These are phyloP conservation scores for Pelargonium citronellum DNA, from an alignment of 441 rosid genomes.

Conservation along the genomic window DNA sequence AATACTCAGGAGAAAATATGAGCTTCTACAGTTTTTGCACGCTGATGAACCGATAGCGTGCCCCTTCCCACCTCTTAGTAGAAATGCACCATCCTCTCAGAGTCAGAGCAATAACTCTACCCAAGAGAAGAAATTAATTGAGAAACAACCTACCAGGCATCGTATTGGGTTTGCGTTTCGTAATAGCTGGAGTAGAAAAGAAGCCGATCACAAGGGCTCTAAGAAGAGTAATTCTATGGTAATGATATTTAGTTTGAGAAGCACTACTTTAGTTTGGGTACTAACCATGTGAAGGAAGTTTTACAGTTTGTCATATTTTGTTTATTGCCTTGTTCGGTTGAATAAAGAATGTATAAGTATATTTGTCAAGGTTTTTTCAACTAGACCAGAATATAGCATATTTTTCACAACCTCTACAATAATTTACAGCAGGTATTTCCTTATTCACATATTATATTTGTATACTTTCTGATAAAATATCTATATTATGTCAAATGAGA, in stretches of 20 bases:
- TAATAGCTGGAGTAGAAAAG: conserved; percentile 86
- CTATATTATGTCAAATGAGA: too few species aligned
- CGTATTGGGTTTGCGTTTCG: conserved; percentile 71
- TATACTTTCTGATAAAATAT: too few species aligned
- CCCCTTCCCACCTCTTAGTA: conserved; percentile 32
- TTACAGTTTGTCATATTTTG: too few species aligned
- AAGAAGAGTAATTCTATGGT: conserved; percentile 71
- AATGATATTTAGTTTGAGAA: conserved; percentile 24
- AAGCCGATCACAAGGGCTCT: conserved; percentile 45
- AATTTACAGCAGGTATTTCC: too few species aligned
- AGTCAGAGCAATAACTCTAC: conserved; percentile 26
- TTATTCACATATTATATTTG: too few species aligned
- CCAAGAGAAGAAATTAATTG: conserved; percentile 37
- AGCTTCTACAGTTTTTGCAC: conserved; percentile 52
- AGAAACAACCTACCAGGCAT: conserved; percentile 52
- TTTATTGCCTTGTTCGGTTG: too few species aligned
- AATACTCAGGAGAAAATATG: conserved; percentile 71
- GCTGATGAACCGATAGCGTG: conserved; percentile 33
- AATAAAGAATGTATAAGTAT: too few species aligned
- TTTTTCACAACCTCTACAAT: too few species aligned
- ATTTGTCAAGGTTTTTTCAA: too few species aligned
- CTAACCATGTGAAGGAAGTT: too few species aligned
- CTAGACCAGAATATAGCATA: too few species aligned
- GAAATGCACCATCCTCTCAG: conserved; percentile 30
- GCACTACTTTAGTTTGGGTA: conserved; percentile 10